Conservation (phyloP, 257 asterid species). For the Fraxinus pennsylvanica region DNA sequence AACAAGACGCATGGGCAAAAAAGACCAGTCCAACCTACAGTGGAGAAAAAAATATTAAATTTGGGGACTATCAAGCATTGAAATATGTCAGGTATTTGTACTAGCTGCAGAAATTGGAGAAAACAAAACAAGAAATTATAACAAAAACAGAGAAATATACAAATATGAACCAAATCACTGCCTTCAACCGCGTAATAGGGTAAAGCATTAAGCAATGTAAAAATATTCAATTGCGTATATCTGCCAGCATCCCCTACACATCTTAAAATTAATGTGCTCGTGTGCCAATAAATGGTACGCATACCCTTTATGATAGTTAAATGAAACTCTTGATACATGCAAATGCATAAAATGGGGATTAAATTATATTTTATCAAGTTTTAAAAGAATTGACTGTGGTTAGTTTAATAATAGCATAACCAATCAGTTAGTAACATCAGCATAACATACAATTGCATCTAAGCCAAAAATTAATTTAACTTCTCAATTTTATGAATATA, state of each 20-base stretch:
- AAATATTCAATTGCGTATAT: not conserved
- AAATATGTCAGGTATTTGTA: not conserved
- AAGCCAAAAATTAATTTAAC: not conserved
- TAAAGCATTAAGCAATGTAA: not conserved
- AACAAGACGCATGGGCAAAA: constrained; percentile 94
- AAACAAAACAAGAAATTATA: constrained; percentile 1
- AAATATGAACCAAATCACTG: not conserved
- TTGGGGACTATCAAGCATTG: constrained; percentile 17
- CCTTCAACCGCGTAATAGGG: not conserved
- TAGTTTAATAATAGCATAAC: not conserved
- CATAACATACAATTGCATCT: not conserved
- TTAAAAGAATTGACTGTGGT: not conserved
- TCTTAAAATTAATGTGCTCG: not conserved
- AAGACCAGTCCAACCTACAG: constrained; percentile 83
- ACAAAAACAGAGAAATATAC: not conserved
- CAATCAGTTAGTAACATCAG: not conserved
- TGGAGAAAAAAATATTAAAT: not conserved
- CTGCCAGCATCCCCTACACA: not conserved
- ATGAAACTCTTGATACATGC: not conserved
- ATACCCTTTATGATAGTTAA: not conserved
- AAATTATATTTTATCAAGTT: not conserved
- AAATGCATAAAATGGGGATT: not conserved
- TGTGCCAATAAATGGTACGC: not conserved
- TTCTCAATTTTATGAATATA: not conserved
- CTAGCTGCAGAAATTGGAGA: constrained; percentile 11